These are phyloP conservation scores for Ophiosphaerella narmari DNA, from an alignment of 2,329 filamentous ascomycete species.

Conservation along the genomic window DNA sequence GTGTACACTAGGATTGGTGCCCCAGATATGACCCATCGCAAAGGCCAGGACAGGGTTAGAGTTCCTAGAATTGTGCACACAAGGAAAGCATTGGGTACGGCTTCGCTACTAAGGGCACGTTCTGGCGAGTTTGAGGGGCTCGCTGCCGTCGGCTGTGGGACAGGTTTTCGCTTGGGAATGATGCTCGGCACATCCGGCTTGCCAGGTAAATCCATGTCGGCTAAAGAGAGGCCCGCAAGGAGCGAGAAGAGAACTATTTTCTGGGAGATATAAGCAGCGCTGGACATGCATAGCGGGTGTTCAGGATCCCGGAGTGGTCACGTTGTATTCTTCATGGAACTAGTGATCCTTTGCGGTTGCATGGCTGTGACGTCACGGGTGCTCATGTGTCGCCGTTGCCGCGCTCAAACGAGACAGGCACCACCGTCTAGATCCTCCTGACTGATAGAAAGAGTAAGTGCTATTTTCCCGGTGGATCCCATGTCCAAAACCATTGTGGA, in stretches of 20 bases:
- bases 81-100: constrained; percentile 20
- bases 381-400: constrained; percentile 1
- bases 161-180: constrained; percentile 16
- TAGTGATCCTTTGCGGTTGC: constrained; percentile 3
- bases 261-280: background rate
- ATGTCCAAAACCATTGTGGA: background rate
- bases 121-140: constrained; percentile 8
- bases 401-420: constrained; percentile 8
- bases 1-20: constrained; percentile 46
- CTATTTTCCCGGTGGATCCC: no score
- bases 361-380: constrained; percentile 16
- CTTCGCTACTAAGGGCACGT: constrained; percentile 15
- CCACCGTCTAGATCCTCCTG: background rate
- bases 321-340: constrained; percentile 1
- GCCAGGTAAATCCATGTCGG: constrained; percentile 12
- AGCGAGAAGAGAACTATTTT: background rate
- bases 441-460: no score
- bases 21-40: constrained; percentile 50
- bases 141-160: constrained; percentile 6
- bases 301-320: background rate
- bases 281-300: background rate
- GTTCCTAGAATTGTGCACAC: constrained; percentile 9
- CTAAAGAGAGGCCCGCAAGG: background rate
- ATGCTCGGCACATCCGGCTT: constrained; percentile 8
- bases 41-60: constrained; percentile 21